phyloP scores from a whole-genome alignment of 768 basidiomycete genomes.

The Auricularia sp. region DNA sequence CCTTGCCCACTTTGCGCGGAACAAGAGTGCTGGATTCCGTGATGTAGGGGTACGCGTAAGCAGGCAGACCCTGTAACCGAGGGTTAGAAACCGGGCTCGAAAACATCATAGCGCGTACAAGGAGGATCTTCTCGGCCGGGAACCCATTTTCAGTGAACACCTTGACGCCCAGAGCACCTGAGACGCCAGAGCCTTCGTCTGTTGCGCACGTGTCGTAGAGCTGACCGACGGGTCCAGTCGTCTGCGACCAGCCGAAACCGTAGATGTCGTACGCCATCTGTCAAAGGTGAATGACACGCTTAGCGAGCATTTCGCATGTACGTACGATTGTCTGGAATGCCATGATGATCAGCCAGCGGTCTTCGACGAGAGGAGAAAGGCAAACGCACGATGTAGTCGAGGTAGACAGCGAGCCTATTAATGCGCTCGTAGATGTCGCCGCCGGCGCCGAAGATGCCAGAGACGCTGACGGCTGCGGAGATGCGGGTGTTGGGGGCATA shows the following conservation, averaged over 20 bases:
- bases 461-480: background rate
- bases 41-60: background rate
- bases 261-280: slow-evolving; percentile 2
- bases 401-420: background rate
- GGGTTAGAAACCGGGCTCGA: too few species aligned
- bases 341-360: too few species aligned
- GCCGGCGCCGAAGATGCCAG: background rate
- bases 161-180: background rate
- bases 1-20: background rate
- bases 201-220: background rate
- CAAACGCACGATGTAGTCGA: background rate
- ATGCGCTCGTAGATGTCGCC: background rate
- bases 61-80: background rate
- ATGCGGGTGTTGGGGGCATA: background rate
- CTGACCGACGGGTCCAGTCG: background rate
- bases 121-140: slow-evolving; percentile 1
- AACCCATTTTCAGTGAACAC: background rate
- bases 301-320: too few species aligned
- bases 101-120: background rate
- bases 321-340: too few species aligned
- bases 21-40: background rate
- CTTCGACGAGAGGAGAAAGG: background rate
- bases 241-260: background rate
- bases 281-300: too few species aligned
- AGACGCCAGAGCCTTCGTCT: background rate